phyloP scores from a whole-genome alignment of 768 basidiomycete species.

The Cyathus striatus region DNA sequence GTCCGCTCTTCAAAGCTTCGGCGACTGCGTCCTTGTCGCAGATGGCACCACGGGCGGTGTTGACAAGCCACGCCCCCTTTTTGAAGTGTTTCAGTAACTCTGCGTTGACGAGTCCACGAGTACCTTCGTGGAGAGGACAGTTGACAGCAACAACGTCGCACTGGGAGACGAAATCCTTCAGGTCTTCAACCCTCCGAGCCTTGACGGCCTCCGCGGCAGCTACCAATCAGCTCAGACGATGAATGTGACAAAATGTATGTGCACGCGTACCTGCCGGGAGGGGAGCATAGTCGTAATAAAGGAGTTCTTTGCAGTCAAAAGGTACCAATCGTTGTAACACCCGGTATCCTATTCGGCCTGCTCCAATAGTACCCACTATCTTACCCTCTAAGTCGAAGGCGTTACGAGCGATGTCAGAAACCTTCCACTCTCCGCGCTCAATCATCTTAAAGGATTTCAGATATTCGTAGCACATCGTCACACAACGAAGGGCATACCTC shows the following conservation, averaged over 20 bases:
- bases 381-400: constrained; percentile 90
- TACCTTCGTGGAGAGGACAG: constrained; percentile 84
- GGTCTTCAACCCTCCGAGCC: constrained; percentile 71
- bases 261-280: constrained; percentile 51
- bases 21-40: constrained; percentile 81
- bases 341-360: constrained; percentile 78
- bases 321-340: constrained; percentile 75
- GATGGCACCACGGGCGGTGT: constrained; percentile 91
- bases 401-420: constrained; percentile 75
- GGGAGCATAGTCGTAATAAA: constrained; percentile 84
- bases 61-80: constrained; percentile 89
- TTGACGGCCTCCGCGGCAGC: constrained; percentile 64
- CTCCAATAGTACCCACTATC: constrained; percentile 87
- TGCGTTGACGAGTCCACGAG: constrained; percentile 72
- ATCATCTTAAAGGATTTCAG: constrained; percentile 50
- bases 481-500: constrained; percentile 40
- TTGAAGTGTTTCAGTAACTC: constrained; percentile 87
- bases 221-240: constrained; percentile 9
- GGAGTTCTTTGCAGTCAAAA: constrained; percentile 85
- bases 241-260: not conserved
- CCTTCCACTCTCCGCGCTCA: constrained; percentile 82
- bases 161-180: constrained; percentile 51
- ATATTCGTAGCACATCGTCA: not conserved
- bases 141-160: constrained; percentile 87
- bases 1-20: constrained; percentile 70